Evolutionary conservation across 1,284 basidiomycete genomes (phyloP), one percentile per base, ranked within the genome.

Genomic region (Taiwanofungus camphoratus): DNA sequence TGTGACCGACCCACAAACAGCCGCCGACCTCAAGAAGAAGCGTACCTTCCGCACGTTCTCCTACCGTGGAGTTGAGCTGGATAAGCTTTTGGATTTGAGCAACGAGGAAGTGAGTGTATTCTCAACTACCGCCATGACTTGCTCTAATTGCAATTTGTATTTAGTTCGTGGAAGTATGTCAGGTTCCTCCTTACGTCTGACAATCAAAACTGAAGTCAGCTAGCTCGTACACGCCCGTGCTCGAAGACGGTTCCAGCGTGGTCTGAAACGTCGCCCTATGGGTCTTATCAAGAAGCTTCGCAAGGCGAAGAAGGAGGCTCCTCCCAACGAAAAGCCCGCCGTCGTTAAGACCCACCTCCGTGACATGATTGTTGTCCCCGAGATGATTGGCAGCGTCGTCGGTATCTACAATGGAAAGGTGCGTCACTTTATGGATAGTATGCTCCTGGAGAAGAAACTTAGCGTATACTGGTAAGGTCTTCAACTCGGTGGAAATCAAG

Each of bases 261-360:
- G 96, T 61, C 85, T 99, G 59, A 99, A 98, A 79, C 90, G 94
- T 74, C 87, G 87, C 69, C 95, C 96, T 41, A 89, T 99, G 87
- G 92, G 92, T 56, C 83, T 99, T 61, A 98, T 99, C 70, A 99
- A 99, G 82, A 98, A 99, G 74, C 80, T 99, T 57, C 90, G 96
- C 69, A 97, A 96, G 73, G 92, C 96, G 53, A 99, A 99, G 85
- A 97, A 95, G 77, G 94, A 98, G 71, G 92, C 93, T 34, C 89
- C 80, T 49, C 90, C 95, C 60, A 97, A 97, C 74, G 92, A 98
- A 76, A 99, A 99, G 79, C 96, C 96, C 52, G 80, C 90, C 44
- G 89, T 93, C 57, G 93, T 99, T 66, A 99, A 98, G 82, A 99
- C 96, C 45, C 96, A 99, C 74, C 78, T 99, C 58, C 92, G 95